Percentiles rank a stretch among this genome's conserved stretches.
phyloP scores from a whole-genome alignment of 257 asterid species.

The Leptodermis oblonga region DNA sequence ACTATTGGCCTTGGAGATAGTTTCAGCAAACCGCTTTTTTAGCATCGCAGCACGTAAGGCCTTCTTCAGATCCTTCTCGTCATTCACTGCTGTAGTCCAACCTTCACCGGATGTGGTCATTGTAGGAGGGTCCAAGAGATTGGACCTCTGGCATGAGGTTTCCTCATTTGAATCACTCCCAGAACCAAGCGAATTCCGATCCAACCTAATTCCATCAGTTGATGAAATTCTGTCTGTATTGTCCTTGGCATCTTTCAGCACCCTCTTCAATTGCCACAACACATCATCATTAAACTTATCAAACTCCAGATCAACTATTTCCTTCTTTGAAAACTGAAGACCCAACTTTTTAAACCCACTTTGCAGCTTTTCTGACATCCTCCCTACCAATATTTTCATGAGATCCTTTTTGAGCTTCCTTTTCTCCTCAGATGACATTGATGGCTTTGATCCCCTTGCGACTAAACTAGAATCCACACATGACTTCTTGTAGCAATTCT shows the following conservation, averaged over 20 bases:
- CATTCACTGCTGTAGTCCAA: constrained; percentile 32
- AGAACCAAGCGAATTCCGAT: constrained; percentile 41
- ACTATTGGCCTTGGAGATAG: constrained; percentile 56
- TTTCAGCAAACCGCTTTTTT: constrained; percentile 75
- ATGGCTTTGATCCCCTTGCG: constrained; percentile 25
- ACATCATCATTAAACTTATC: constrained; percentile 35
- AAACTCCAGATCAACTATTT: constrained; percentile 20
- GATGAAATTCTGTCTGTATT: constrained; percentile 13
- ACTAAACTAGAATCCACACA: constrained; percentile 16
- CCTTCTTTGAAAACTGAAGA: constrained; percentile 14
- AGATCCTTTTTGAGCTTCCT: constrained; percentile 34
- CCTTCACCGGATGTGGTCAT: constrained; percentile 45
- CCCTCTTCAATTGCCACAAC: constrained; percentile 44
- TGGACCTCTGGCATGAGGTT: constrained; percentile 18
- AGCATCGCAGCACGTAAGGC: constrained; percentile 81
- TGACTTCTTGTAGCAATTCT: constrained; percentile 17
- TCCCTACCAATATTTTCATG: constrained; percentile 30
- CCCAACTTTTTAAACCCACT: constrained; percentile 27
- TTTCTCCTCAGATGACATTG: constrained; percentile 33
- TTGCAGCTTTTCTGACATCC: constrained; percentile 32
- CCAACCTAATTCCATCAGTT: constrained; percentile 13
- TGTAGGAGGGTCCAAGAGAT: constrained; percentile 26
- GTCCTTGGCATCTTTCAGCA: constrained; percentile 34
- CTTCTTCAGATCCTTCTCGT: constrained; percentile 51
- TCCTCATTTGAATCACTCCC: constrained; percentile 38